A percentile compares a stretch with the other conserved stretches of the same genome.
These are phyloP conservation scores for Phytophthora aleatoria DNA, from an alignment of 352 stramenopile genomes.

Conservation along the genomic window DNA sequence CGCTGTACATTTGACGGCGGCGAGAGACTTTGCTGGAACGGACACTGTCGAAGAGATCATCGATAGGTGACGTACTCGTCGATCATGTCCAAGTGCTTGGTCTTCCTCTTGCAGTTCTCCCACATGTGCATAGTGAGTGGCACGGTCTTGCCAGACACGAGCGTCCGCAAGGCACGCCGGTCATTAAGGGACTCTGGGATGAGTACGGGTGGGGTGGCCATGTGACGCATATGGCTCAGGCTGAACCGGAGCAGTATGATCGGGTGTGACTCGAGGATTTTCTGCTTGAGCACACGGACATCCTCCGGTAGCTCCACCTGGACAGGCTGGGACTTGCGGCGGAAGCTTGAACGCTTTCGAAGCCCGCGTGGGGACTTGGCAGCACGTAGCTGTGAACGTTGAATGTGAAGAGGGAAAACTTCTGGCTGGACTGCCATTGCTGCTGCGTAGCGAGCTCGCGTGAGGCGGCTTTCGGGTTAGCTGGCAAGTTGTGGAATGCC, in stretches of 20 bases:
- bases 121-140: conserved; percentile 53
- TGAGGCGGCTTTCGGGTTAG: conserved; percentile 1
- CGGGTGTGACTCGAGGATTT: conserved; percentile 49
- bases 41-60: conserved; percentile 5
- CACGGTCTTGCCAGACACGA: conserved; percentile 55
- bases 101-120: conserved; percentile 47
- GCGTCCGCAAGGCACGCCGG: conserved; percentile 31
- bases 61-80: conserved; percentile 48
- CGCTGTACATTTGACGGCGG: conserved; percentile 9
- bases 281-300: conserved; percentile 47
- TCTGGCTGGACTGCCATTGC: conserved; percentile 31
- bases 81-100: conserved; percentile 48
- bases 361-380: conserved; percentile 25
- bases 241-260: conserved; percentile 52
- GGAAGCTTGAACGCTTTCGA: conserved; percentile 27
- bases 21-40: conserved; percentile 16
- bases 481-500: conserved; percentile 29
- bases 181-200: conserved; percentile 43
- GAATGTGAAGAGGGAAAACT: conserved; percentile 21
- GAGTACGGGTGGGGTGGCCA: conserved; percentile 48
- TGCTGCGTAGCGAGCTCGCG: conserved; percentile 1
- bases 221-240: conserved; percentile 48
- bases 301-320: conserved; percentile 37
- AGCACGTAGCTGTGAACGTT: conserved; percentile 14
- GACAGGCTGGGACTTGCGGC: conserved; percentile 18